Base-by-base conservation (phyloP, 108 stramenopile genomes). In the Pseudonitzschia delicatissima region DNA sequence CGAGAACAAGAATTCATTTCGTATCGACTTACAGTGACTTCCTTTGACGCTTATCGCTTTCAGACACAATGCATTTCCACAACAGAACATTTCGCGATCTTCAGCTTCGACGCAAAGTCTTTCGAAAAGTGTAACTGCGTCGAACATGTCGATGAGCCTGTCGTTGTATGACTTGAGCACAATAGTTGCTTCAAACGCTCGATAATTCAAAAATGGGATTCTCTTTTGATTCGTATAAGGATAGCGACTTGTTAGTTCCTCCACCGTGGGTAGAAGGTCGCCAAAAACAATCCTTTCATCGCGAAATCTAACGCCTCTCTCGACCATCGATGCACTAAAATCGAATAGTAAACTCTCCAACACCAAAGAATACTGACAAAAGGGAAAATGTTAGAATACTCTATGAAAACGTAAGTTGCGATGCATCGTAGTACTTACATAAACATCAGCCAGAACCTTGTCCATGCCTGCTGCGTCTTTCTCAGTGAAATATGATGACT, bases 321-420 rank as follows among this genome's bases (percentile, higher is more conserved):
- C 69, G n/a, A 67, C 63, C 44, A 70, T 62, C 0, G 69, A 70
- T 18, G 73, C 78, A 44, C 45, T 61, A 40, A 72, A 72, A 69
- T 78, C 77, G 31, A 78, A 72, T 21, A 78, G 62, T 33, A 68
- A 31, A 25, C 71, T 64, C 15, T 78, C 71, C 33, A 78, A 55
- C 20, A 42, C 45, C 12, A 78, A 55, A n/a, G 64, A 66, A 50
- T 39, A 35, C 76, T 69, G 40, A 28, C 25, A 49, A 64, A 17
- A 29, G 45, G 9, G 5, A 47, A 31, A 31, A 18, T 67, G 20
- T 15, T 27, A 45, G 50, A 26, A 27, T 37, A 42, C 6, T 26
- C 32, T 17, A 1, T 27, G 11, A 12, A 20, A 33, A 35, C 9
- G 12, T 20, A 2, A 26, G 53, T 23, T 36, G 34, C 23, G 21